Evolutionary conservation across 495 filamentous ascomycete genomes (phyloP), one percentile per base, ranked within the genome.

Genomic region (Lepraria neglecta): DNA sequence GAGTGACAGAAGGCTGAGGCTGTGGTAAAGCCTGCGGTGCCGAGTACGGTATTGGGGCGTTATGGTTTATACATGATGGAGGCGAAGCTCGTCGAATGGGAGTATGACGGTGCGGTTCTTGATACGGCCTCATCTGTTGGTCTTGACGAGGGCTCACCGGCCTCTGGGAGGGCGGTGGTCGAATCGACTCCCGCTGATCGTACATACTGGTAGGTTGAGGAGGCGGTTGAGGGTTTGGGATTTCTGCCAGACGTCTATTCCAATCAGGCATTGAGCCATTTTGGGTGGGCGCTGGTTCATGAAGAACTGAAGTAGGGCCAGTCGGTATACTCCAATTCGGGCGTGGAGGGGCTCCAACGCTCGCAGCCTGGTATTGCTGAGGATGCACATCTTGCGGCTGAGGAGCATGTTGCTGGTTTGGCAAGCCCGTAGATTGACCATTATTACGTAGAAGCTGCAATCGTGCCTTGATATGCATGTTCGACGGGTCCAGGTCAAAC

Each of bases 401-500:
- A 58, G 88, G 88, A 33, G 84, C 86, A 60, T 80, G 83, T 65
- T 73, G 81, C 68, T 87, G 86, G 58, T 80, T 84, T 43, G 84
- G 82, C 58, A 82, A 72, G 42, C 87, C 88, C 53, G 81, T 85
- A 12, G 87, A 80, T 64, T 90, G 87, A 47, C 90, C 90, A 46
- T 84, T 82, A 59, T 78, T 88, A 33, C 88, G 84, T 28, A 98
- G 81, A 30, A 98, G 82, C 68, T 95, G 88, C 64, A 98, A 77
- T 44, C 94, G 86, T 60, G 92, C 90, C 69, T 98, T 98, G 78
- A 98, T 97, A 69, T 97, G 92, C 4, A 90, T 87, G 69, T 98
- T 98, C 59, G 77, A 77, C 0, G 94, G 92, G 70, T 98, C 94
- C 58, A 98, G 82, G 66, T 98, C 94, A 35, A 92, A 92, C 30